Conservation (phyloP, 371 early-diverging fungal species). For the Amoeboaphelidium occidentale region DNA sequence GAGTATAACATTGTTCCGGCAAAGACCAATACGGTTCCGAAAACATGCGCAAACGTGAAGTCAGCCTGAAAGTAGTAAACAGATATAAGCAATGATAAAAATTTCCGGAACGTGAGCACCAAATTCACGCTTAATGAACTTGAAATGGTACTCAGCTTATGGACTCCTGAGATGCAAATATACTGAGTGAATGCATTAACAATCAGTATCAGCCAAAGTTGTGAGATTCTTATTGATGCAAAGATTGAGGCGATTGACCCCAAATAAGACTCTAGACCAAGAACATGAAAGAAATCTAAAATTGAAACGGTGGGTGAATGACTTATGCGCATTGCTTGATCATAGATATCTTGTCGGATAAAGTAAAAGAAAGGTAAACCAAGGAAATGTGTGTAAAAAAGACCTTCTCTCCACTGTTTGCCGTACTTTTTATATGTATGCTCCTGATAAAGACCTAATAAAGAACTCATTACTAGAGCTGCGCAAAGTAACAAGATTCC, state of each 20-base stretch:
- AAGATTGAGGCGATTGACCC: slow-evolving; percentile 10
- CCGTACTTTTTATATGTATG: slow-evolving; percentile 48
- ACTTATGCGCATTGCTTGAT: slow-evolving; percentile 22
- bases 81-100: slow-evolving; percentile 47
- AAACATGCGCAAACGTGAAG: slow-evolving; percentile 30
- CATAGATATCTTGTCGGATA: slow-evolving; percentile 31
- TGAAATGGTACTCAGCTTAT: slow-evolving; percentile 43
- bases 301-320: slow-evolving; percentile 22
- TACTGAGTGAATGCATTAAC: slow-evolving; percentile 52
- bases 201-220: slow-evolving; percentile 36
- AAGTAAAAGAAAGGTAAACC: slow-evolving; percentile 51
- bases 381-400: slow-evolving; percentile 67
- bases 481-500: slow-evolving; percentile 43
- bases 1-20: slow-evolving; percentile 47
- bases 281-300: slow-evolving; percentile 11
- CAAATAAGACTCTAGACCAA: slow-evolving; percentile 10
- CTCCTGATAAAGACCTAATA: slow-evolving; percentile 64
- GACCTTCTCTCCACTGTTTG: slow-evolving; percentile 62
- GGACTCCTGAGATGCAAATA: slow-evolving; percentile 60
- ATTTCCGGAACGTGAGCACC: slow-evolving; percentile 59
- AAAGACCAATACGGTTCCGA: slow-evolving; percentile 44
- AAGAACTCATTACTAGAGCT: slow-evolving; percentile 46
- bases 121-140: slow-evolving; percentile 58
- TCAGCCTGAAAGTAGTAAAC: slow-evolving; percentile 55
- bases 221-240: slow-evolving; percentile 13